Evolutionary conservation across 495 filamentous ascomycete species (phyloP).

Genomic region (Aspergillus asperescens): DNA sequence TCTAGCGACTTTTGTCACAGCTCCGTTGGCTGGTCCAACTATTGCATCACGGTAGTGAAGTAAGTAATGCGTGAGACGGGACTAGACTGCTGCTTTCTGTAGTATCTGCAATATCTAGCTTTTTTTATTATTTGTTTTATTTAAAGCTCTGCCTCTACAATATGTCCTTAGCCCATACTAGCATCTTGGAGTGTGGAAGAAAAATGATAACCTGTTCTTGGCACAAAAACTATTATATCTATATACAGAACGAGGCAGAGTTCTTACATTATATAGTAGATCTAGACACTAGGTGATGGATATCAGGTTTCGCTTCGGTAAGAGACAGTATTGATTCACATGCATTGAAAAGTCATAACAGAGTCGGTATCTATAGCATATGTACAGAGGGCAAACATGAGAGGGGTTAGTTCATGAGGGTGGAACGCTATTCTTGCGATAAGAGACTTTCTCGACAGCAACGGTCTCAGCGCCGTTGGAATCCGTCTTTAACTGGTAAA

Average conservation of each 20-base stretch:
- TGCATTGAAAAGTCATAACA: conserved; percentile 17
- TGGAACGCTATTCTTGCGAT: conserved; percentile 66
- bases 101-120: too few species aligned
- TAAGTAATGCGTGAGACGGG: neutral
- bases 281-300: too few species aligned
- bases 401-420: conserved; percentile 28
- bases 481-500: conserved; percentile 92
- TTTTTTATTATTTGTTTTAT: neutral
- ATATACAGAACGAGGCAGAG: too few species aligned
- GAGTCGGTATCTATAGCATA: conserved; percentile 25
- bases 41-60: neutral
- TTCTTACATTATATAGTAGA: too few species aligned
- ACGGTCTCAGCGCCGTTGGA: conserved; percentile 86
- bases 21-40: neutral
- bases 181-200: too few species aligned
- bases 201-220: neutral
- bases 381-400: conserved; percentile 25
- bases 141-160: too few species aligned
- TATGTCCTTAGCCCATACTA: too few species aligned
- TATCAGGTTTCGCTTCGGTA: too few species aligned
- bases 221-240: too few species aligned
- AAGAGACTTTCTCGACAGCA: conserved; percentile 95
- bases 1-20: conserved; percentile 31
- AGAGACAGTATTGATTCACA: neutral
- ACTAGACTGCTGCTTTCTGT: too few species aligned